Evolutionary conservation across 768 basidiomycete species (phyloP), one percentile per base, ranked within the genome.

Genomic region (Rhizopogon vesiculosus): DNA sequence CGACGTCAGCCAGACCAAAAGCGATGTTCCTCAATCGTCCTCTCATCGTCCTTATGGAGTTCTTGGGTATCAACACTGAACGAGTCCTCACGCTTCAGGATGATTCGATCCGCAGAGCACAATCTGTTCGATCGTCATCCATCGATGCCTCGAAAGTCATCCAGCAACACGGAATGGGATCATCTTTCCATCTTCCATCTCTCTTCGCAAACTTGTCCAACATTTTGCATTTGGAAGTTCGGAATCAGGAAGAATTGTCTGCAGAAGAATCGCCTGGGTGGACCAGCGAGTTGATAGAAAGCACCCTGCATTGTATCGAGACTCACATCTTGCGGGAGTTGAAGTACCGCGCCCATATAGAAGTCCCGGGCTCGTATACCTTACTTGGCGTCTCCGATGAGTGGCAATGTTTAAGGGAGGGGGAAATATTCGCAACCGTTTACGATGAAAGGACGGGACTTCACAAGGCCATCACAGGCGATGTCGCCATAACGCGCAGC

Each of bases 351-450:
- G 81, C 74, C 2, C 76, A 76, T 41, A 82, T 83, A 33, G 72
- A 71, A 1, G 73, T 83, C 5, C 78, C 80, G 0, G 74, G 69
- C 7, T 77, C 74, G 33, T 77, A 66, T 43, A 82, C 81, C 0
- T 67, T 83, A 2, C 75, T 83, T 28, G 83, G 82, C 0, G 78
- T 83, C 15, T 74, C 75, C 7, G 82, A 83, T 58, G 78, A 79
- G 42, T 75, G 75, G 72, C 68, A 70, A 19, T 78, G 75, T 56
- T 64, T 83, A 7, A 59, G 57, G 1, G 75, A 77, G 56, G 75
- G 78, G 5, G 74, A 81, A 57, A 74, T 83, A 42, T 83, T 73
- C 56, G 78, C 80, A 42, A 72, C 72, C 28, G 65, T 73, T 0
- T 51, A 59, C 6, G 73, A 76, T 53, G 69, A 71, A 22, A 68